Evolutionary conservation across 2,329 filamentous ascomycete genomes (phyloP), one percentile per base, ranked within the genome.

Genomic region (Thielaviopsis euricoi): DNA sequence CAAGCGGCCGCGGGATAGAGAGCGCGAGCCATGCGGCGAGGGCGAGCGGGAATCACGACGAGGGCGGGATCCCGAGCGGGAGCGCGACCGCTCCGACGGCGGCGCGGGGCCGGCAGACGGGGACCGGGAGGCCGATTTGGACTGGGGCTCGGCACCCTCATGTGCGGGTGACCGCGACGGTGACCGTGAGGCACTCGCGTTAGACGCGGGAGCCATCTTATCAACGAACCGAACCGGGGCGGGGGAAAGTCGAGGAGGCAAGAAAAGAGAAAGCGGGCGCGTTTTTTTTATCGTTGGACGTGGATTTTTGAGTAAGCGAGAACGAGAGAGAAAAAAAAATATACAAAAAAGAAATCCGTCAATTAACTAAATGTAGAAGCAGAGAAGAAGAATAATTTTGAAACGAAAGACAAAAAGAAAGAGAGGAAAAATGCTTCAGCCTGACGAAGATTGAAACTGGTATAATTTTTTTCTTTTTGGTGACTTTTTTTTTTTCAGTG

Each of bases 1-100:
- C 69, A 69, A 59, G 70, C 69, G 64, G 70, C 71, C 63, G 15
- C 37, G 37, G 2, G 37, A 43, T 37, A 22, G 43, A 49, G 59
- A 60, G 51, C 53, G 56, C 6, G 51, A 54, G 26, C 25, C 29
- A n/a, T 53, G 21, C 22, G 40, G 51, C 7, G 56, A 54, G 2
- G 40, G 50, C 15, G 54, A 50, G 19, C 57, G 57, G 19, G 57
- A 59, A 9, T 17, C 51, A 12, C 3, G n/a, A n/a, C n/a, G n/a
- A n/a, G n/a, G 13, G 10, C 37, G 23, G 15, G 56, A 54, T 19
- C 3, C 6, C n/a, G 58, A 60, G 6, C 43, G 58, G 7, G 46
- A 55, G 15, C 12, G 25, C 1, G 74, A 76, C 75, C 62, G 59
- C 17, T 65, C 52, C 23, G 33, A 40, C 19, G 10, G 40, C 37